Base-by-base conservation (phyloP, 495 filamentous ascomycete genomes). In the Delitschia confertaspora region DNA sequence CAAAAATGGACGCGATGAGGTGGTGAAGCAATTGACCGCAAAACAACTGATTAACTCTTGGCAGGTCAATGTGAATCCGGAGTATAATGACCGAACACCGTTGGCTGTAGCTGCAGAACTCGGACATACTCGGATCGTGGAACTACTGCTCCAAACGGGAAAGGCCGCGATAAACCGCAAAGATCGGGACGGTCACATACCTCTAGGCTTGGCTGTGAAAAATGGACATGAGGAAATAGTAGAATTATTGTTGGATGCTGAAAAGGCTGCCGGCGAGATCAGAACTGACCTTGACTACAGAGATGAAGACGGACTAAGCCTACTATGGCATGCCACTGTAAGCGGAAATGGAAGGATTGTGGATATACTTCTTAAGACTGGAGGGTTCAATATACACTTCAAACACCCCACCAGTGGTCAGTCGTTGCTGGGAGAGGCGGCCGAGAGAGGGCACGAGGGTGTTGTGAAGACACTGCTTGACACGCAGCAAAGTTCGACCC, bases 381-480 rank as follows among this genome's bases (percentile, higher is more conserved):
- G 10, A 2, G 33, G 21, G 14, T 13, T 36, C 2, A 36, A 36
- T 19, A 2, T 19, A 19, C 3, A 17, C 4, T 13, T 3, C 21
- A 19, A 17, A 17, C 3, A 13, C 3, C 3, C n/a, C n/a, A n/a
- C n/a, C n/a, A n/a, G n/a, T n/a, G n/a, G 11, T 3, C 3, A 18
- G 3, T 18, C 3, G 2, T 3, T 19, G 11, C n/a, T 34, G 2
- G 3, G 13, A 23, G 4, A 21, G 7, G 29, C 21, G 9, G 25
- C 13, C 1, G 17, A 33, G 10, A 43, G 18, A 17, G 47, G 39
- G 13, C 31, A 50, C 32, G n/a, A 38, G 30, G 36, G n/a, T 8
- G 21, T 56, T 8, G 35, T 51, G 3, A 43, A 42, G 40, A 16
- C 31, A 13, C 42, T 51, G 9, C 47, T 50, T 31, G 29, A 31